Evolutionary conservation across 2,329 filamentous ascomycete genomes (phyloP), one percentile per base, ranked within the genome.

Genomic region (Graphiopsis chlorocephala): DNA sequence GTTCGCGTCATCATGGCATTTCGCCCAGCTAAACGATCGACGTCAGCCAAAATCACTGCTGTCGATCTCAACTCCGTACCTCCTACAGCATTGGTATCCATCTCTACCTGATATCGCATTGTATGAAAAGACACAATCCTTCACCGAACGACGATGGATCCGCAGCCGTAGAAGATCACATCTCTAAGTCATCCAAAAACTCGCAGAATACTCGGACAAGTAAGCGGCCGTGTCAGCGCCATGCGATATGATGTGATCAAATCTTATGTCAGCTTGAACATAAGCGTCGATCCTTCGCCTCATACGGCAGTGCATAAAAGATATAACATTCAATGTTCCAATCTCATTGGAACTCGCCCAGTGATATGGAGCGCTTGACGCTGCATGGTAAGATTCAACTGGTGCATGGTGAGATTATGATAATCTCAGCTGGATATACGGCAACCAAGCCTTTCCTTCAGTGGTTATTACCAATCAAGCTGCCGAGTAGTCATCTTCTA

Each of bases 1-100:
- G 23, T 47, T 55, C n/a, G 53, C 53, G 50, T 63, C 35, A 63
- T 63, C 35, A 42, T 31, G n/a, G n/a, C 26, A 31, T 35, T 17
- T 31, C 26, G 7, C 8, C n/a, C n/a, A 45, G 8, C 38, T 53
- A 8, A 31, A 25, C 45, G 11, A 31, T 20, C 50, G 26, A 53
- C 26, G 50, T 53, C 50, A 53, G 50, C 15, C 10, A 23, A 4
- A 28, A 53, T 53, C 50, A 53, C 26, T 31, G 50, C 28, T 29
- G n/a, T 53, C 50, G 50, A 28, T n/a, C 50, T 53, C 50, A 31
- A 53, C 50, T 53, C 50, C 50, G 50, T 26, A 3, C 10, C 23
- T 17, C 15, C n/a, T 17, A 23, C 6, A 17, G 23, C 7, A 50
- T 52, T 4, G n/a, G 5, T 31, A 12, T 12, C 12, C n/a, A n/a